Percentiles rank a stretch among this genome's conserved stretches.
Conservation (phyloP, 495 filamentous ascomycete genomes). For the Aspergillus homomorphus region DNA sequence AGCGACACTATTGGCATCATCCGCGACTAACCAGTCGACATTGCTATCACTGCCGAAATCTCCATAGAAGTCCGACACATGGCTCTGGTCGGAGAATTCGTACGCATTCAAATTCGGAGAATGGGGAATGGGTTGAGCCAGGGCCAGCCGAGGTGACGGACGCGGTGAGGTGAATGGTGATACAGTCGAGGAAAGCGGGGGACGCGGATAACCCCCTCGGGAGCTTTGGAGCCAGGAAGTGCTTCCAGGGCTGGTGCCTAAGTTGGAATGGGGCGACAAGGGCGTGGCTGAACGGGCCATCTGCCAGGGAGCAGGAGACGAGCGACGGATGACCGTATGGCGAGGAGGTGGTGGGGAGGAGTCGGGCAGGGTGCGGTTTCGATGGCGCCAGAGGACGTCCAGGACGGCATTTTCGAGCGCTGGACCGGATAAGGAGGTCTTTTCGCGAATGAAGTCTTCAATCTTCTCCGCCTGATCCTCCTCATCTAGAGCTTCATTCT, state of each 20-base stretch:
- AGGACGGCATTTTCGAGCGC: conserved; percentile 86
- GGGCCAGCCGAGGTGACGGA: conserved; percentile 86
- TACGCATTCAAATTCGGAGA: conserved; percentile 93
- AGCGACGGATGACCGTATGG: conserved; percentile 82
- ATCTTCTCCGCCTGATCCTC: conserved; percentile 94
- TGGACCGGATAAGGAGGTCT: conserved; percentile 72
- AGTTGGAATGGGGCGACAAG: conserved; percentile 65
- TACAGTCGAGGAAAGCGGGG: conserved; percentile 45
- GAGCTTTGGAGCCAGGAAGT: conserved; percentile 72
- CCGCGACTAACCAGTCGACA: conserved; percentile 93
- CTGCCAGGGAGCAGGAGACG: conserved; percentile 93
- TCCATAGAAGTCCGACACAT: conserved; percentile 80
- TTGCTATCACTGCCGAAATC: conserved; percentile 85
- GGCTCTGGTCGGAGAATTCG: conserved; percentile 76
- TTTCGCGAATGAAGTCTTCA: conserved; percentile 77
- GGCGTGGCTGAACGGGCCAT: conserved; percentile 74
- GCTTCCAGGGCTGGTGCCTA: conserved; percentile 73
- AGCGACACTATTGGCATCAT: conserved; percentile 74
- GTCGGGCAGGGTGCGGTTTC: conserved; percentile 70
- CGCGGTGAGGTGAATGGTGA: conserved; percentile 95
- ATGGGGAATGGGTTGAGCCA: conserved; percentile 93
- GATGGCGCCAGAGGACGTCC: conserved; percentile 88
- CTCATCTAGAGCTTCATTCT: conserved; percentile 78
- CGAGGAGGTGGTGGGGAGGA: conserved; percentile 78
- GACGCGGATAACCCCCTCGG: conserved; percentile 68